Base-by-base conservation (phyloP, 805 yeast species). In the Ogataea methylovora region DNA sequence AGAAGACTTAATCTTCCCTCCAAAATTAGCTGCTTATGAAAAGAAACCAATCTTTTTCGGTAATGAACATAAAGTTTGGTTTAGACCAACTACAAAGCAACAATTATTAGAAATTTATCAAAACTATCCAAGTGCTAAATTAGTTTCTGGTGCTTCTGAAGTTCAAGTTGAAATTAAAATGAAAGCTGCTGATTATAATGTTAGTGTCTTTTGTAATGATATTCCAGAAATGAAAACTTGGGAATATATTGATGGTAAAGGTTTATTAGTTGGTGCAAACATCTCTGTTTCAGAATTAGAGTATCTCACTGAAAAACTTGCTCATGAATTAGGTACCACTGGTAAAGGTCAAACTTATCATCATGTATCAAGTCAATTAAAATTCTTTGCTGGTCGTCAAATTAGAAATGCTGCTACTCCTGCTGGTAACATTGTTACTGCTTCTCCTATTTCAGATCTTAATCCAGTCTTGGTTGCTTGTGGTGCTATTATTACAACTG, bases 381-480 rank as follows among this genome's bases (percentile, higher is more conserved):
- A 67, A 44, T 56, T 61, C 36, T 67, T 67, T 46, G 73, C 73
- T 1, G 71, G 72, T 1, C 53, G 71, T 23, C 72, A 68, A 39
- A 65, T 67, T 34, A 56, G 73, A 34, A 67, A 67, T 37, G 71
- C 65, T 8, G 73, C 71, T 11, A 66, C 71, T 11, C 66, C 71
- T 1, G 71, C 72, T 1, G 73, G 73, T 22, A 65, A 65, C 30
- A 65, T 67, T 28, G 69, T 66, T 15, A 67, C 73, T 1, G 72
- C 72, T 3, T 63, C 69, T 4, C 73, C 73, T 16, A 67, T 67
- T 38, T 62, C 72, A 1, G 73, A 67, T 42, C 42, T 67, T 47
- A 67, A 67, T 42, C 72, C 72, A 5, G 57, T 66, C 6, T 48
- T 67, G 30, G 67, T 65, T 8, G 60, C 68, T 4, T 58, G 65